Percentiles rank a stretch among this genome's conserved stretches.
Evolutionary conservation across 2,329 filamentous ascomycete genomes (phyloP).

Genomic region (Colletotrichum sp.): DNA sequence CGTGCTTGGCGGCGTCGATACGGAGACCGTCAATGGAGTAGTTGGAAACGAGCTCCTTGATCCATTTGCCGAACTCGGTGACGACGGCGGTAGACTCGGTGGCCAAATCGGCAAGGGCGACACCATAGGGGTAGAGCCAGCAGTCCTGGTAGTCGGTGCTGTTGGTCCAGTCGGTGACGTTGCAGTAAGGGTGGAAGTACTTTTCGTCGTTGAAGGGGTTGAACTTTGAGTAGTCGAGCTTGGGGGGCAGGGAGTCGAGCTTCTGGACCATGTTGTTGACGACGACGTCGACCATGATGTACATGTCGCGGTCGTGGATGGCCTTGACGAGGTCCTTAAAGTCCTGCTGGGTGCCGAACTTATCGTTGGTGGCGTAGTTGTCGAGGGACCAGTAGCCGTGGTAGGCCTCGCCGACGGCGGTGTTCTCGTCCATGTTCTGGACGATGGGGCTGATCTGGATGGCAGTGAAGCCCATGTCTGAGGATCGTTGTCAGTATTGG

Average conservation of each 20-base stretch:
- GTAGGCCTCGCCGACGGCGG: slow-evolving; percentile 32
- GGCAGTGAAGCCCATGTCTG: slow-evolving; percentile 35
- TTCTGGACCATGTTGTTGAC: slow-evolving; percentile 52
- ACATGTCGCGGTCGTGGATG: slow-evolving; percentile 58
- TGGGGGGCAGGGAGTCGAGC: slow-evolving; percentile 46
- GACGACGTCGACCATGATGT: slow-evolving; percentile 62
- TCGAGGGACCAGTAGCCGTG: slow-evolving; percentile 47
- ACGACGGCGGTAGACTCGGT: slow-evolving; percentile 57
- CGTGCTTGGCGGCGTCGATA: slow-evolving; percentile 68
- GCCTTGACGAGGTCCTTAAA: slow-evolving; percentile 50
- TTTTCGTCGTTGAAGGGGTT: slow-evolving; percentile 51
- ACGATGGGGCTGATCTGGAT: slow-evolving; percentile 65
- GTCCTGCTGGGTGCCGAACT: slow-evolving; percentile 56
- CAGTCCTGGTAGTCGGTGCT: slow-evolving; percentile 58
- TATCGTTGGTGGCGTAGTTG: slow-evolving; percentile 46
- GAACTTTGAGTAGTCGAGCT: slow-evolving; percentile 40
- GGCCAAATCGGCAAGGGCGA: slow-evolving; percentile 67
- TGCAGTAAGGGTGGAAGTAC: slow-evolving; percentile 68
- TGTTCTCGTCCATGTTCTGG: slow-evolving; percentile 36
- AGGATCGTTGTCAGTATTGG: neutral
- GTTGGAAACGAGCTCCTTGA: slow-evolving; percentile 60
- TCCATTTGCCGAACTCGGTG: slow-evolving; percentile 60
- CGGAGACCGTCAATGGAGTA: slow-evolving; percentile 68
- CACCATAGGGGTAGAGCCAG: slow-evolving; percentile 58
- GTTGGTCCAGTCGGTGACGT: slow-evolving; percentile 60